Base-by-base conservation (phyloP, 805 yeast species). In the Kregervanrija fluxuum region DNA sequence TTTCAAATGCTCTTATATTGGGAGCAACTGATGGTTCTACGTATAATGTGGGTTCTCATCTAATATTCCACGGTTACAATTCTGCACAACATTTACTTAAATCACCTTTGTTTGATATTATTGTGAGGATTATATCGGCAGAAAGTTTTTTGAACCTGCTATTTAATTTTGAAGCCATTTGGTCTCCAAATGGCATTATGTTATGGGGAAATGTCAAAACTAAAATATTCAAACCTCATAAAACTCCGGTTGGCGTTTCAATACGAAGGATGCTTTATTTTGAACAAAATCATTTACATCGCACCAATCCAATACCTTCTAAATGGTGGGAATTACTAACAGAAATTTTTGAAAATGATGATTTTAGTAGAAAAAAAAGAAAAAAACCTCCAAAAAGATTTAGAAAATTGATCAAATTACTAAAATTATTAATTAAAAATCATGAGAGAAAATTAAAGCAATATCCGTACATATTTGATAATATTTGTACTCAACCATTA, bases 1-100 rank as follows among this genome's bases (percentile, higher is more conserved):
- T 57, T 2, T 46, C 56, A 3, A 76, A 77, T 54, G 64, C 65
- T 0, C 41, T 80, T 5, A 49, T 64, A 0, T 52, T 55, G 38
- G 85, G 83, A 0, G 75, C 74, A 48, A 52, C 52, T 3, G 59
- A 67, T 38, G 71, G 70, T 1, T 47, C 52, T 2, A 54, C 48
- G 4, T 30, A 40, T 8, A 48, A 54, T 8, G 47, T 63, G 8
- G 55, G 65, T 0, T 51, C 59, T 6, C 14, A 31, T 11, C 42
- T 39, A 13, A 31, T 38, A 5, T 38, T 46, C 4, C 43, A 41
- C 22, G 53, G 53, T 17, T 41, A 31, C 16, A 75, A 70, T 48
- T 60, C 69, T n/a, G 60, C 61, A 17, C 66, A 68, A 3, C 61
- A 66, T 13, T 43, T 57, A 2, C 48, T 82, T 14, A 78, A 77